Evolutionary conservation across 768 basidiomycete genomes (phyloP).

Genomic region (Xerocomellus amylosporus): DNA sequence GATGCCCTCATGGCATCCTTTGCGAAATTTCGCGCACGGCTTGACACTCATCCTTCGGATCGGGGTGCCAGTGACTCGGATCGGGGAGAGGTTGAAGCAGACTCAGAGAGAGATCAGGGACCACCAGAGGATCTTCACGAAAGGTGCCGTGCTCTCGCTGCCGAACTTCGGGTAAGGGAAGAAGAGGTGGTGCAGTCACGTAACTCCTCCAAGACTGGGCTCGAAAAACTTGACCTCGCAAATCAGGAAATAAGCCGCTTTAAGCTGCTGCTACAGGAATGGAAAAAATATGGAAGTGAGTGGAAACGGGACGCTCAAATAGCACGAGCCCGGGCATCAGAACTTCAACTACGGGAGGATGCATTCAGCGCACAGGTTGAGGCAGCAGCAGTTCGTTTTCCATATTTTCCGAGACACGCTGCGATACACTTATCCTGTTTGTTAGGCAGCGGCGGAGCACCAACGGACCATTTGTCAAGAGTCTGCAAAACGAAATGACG

Average conservation of each 20-base stretch:
- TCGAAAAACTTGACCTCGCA: constrained; percentile 14
- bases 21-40: constrained; percentile 28
- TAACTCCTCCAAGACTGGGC: neutral
- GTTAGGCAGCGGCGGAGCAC: constrained; percentile 13
- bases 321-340: constrained; percentile 9
- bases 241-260: constrained; percentile 20
- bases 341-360: constrained; percentile 9
- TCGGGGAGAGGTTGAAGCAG: constrained; percentile 18
- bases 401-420: neutral
- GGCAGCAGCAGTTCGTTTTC: constrained; percentile 17
- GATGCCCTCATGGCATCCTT: constrained; percentile 31
- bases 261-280: constrained; percentile 18
- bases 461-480: constrained; percentile 13
- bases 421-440: neutral
- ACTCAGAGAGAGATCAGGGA: constrained; percentile 8
- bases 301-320: constrained; percentile 25
- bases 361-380: constrained; percentile 11
- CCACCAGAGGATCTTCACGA: constrained; percentile 10
- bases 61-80: constrained; percentile 17
- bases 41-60: constrained; percentile 22
- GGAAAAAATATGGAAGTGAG: constrained; percentile 25
- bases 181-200: constrained; percentile 17
- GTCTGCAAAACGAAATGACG: constrained; percentile 8
- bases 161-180: constrained; percentile 20
- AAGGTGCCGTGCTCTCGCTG: constrained; percentile 14